Evolutionary conservation across 2,329 filamentous ascomycete genomes (phyloP).

Genomic region (Colletotrichum paranaense): DNA sequence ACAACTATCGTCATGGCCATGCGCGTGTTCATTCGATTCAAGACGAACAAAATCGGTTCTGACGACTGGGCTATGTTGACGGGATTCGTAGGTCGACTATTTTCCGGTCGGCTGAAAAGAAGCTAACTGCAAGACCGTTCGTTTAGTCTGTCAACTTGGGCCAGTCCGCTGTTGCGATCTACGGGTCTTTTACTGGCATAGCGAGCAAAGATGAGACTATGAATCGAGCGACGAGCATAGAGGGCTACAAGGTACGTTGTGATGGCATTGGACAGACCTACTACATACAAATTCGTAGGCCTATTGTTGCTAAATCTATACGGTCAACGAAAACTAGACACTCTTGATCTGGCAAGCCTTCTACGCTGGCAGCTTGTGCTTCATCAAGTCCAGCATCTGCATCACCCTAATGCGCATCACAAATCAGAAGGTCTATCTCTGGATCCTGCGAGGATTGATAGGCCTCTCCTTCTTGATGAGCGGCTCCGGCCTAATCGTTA

Average conservation of each 20-base stretch:
- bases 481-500: conserved; percentile 38
- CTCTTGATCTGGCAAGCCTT: not conserved
- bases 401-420: conserved; percentile 43
- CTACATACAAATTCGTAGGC: not conserved
- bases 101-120: too few relatives aligned
- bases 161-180: not conserved
- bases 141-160: not conserved
- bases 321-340: not conserved
- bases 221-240: not conserved
- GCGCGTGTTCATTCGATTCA: not conserved
- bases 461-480: conserved; percentile 18
- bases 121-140: too few relatives aligned
- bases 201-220: not conserved
- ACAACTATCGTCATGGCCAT: not conserved
- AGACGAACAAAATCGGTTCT: not conserved
- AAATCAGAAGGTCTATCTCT: conserved; percentile 29
- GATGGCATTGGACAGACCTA: not conserved
- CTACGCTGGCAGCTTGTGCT: not conserved
- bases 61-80: not conserved
- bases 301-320: not conserved
- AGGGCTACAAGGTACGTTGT: not conserved
- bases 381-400: conserved; percentile 43
- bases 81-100: not conserved
- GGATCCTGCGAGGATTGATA: conserved; percentile 23
- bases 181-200: not conserved